Percentiles rank a stretch among this genome's conserved stretches.
These are phyloP conservation scores for Penicillium sp. DNA, from an alignment of 2,329 filamentous ascomycete species.

Conservation along the genomic window DNA sequence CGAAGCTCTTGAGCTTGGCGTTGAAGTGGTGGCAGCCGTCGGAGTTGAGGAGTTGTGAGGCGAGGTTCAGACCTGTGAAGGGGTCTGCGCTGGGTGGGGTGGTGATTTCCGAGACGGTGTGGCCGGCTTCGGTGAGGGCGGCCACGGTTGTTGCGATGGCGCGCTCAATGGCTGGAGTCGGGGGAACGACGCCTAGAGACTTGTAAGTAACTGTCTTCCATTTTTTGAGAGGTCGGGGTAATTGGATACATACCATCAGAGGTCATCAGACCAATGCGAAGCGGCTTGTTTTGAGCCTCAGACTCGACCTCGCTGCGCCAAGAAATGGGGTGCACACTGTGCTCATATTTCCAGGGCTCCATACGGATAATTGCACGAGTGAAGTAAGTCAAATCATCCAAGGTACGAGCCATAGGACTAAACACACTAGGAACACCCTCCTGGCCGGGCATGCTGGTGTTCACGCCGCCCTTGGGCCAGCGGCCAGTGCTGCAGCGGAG, in stretches of 20 bases:
- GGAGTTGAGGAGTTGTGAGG: constrained; percentile 75
- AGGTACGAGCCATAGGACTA: constrained; percentile 84
- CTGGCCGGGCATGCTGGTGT: constrained; percentile 87
- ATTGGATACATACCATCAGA: constrained; percentile 56
- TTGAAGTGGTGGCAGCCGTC: constrained; percentile 80
- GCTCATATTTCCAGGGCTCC: constrained; percentile 86
- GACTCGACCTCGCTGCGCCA: constrained; percentile 66
- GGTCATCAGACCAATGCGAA: constrained; percentile 73
- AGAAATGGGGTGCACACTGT: constrained; percentile 76
- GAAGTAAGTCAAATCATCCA: constrained; percentile 82
- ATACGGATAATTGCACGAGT: constrained; percentile 73
- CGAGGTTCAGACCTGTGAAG: constrained; percentile 72
- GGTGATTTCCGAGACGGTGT: constrained; percentile 66
- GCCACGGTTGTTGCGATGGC: constrained; percentile 68
- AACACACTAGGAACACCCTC: constrained; percentile 87
- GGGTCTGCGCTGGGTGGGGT: constrained; percentile 72
- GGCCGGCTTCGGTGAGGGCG: constrained; percentile 68
- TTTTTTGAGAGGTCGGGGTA: not conserved
- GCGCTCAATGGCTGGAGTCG: constrained; percentile 76
- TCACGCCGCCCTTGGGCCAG: constrained; percentile 82
- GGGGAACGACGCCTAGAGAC: constrained; percentile 68
- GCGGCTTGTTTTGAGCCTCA: constrained; percentile 59
- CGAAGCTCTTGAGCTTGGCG: constrained; percentile 71
- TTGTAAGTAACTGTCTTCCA: not conserved
- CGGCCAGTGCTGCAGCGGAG: constrained; percentile 82